Base-by-base conservation (phyloP, 306 rosid genomes). In the Erythrophleum fordii region DNA sequence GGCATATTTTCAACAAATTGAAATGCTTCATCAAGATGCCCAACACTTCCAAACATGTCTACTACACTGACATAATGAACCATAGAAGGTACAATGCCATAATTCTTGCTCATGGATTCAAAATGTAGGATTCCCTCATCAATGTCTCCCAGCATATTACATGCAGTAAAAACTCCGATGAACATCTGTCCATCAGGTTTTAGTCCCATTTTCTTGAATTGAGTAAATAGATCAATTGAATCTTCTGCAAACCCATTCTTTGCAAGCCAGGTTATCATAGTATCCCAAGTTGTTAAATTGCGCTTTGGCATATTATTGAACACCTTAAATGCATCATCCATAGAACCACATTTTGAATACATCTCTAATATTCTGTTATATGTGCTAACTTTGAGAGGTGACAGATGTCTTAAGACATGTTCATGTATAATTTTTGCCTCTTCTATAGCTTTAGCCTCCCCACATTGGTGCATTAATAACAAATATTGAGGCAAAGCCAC, bases 271-370 rank as follows among this genome's bases (percentile, higher is more conserved):
- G 89, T 87, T 72, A 93, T 87, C 94, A 93, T 91, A 52, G 86
- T 81, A 85, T 90, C 97, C 97, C 98, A 93, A 11, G 98, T 88
- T 28, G 94, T 90, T 83, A 91, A 67, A 80, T 93, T 93, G 60
- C 85, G 87, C 44, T 70, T 80, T 4, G 94, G 87, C 94, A 91
- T 93, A 25, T 82, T 45, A 64, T 88, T 68, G 77, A 91, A 93
- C 69, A 90, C 89, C 56, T 56, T 16, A 23, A 64, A 16, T 17
- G 98, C 93, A 18, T 91, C 90, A 71, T 91, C 91, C 80, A 87
- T 87, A 37, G 94, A 91, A 77, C 93, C 96, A 83, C 97, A 93
- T 81, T 87, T 81, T 11, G 87, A 88, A 81, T 93, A 93, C 92
- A 88, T 93, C 83, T 91, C 93, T 70, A 93, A 53, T 75, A 93